phyloP scores from a whole-genome alignment of 2,329 filamentous ascomycete genomes.

The Stachybotrys chlorohalonatus region DNA sequence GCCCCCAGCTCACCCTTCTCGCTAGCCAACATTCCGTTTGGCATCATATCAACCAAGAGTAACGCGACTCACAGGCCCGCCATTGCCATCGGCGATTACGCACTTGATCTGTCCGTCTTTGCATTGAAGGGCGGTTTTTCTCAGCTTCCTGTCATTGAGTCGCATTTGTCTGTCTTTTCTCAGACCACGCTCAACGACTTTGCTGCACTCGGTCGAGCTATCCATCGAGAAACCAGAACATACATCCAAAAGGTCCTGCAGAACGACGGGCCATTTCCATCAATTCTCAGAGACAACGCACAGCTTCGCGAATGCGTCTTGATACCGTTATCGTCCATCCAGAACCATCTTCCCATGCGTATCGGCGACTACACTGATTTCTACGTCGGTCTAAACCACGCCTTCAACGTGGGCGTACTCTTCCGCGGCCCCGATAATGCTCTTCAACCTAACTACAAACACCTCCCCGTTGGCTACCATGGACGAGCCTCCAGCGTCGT shows the following conservation, averaged over 20 bases:
- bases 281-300: constrained; percentile 25
- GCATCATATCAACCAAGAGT: constrained; percentile 60
- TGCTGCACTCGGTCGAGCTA: constrained; percentile 50
- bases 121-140: constrained; percentile 33
- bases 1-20: constrained; percentile 42
- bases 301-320: constrained; percentile 18
- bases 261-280: constrained; percentile 33
- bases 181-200: constrained; percentile 19
- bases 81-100: constrained; percentile 63
- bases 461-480: constrained; percentile 74
- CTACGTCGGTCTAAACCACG: constrained; percentile 72
- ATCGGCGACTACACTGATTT: constrained; percentile 84
- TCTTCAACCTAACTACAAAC: constrained; percentile 71
- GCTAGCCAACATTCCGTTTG: constrained; percentile 74
- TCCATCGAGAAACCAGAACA: constrained; percentile 61
- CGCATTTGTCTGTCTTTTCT: constrained; percentile 9
- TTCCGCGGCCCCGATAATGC: constrained; percentile 68
- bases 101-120: constrained; percentile 60
- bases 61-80: constrained; percentile 52
- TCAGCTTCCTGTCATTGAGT: constrained; percentile 11
- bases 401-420: constrained; percentile 58
- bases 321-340: constrained; percentile 34
- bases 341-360: constrained; percentile 62
- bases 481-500: constrained; percentile 69
- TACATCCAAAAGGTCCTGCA: constrained; percentile 49